phyloP scores from a whole-genome alignment of 2,329 filamentous ascomycete genomes.

The Neonectria sp. region DNA sequence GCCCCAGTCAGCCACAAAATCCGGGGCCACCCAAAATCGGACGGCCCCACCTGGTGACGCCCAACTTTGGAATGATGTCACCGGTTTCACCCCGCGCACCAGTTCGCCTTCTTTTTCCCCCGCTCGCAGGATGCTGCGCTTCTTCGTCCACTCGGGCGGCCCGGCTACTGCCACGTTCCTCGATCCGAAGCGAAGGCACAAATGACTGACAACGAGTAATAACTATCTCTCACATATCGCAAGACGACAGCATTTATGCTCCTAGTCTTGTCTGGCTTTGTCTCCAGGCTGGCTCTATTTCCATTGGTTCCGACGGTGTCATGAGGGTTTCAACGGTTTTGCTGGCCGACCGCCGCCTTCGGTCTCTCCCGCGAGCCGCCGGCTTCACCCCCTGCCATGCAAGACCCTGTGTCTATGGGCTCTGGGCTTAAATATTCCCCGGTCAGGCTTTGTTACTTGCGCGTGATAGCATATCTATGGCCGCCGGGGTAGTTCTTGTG shows the following conservation, averaged over 20 bases:
- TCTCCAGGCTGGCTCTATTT: background rate
- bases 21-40: background rate
- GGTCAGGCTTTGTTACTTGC: background rate
- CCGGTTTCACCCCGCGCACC: conserved; percentile 15
- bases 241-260: background rate
- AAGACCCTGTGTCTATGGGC: background rate
- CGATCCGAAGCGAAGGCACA: background rate
- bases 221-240: background rate
- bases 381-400: background rate
- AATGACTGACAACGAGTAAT: conserved; percentile 2
- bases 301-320: background rate
- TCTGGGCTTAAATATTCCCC: background rate
- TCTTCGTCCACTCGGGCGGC: conserved; percentile 10
- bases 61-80: conserved; percentile 21
- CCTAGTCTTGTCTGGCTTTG: background rate
- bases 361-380: background rate
- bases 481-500: no score
- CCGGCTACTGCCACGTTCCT: conserved; percentile 4
- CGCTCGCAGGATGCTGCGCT: conserved; percentile 3
- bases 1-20: conserved; percentile 27
- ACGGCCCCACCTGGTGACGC: conserved; percentile 21
- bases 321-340: background rate
- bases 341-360: background rate
- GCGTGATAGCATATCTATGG: no score
- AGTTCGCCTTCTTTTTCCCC: conserved; percentile 10